These are phyloP conservation scores for Botrytis hyacinthi DNA, from an alignment of 2,329 filamentous ascomycete genomes.

Conservation along the genomic window DNA sequence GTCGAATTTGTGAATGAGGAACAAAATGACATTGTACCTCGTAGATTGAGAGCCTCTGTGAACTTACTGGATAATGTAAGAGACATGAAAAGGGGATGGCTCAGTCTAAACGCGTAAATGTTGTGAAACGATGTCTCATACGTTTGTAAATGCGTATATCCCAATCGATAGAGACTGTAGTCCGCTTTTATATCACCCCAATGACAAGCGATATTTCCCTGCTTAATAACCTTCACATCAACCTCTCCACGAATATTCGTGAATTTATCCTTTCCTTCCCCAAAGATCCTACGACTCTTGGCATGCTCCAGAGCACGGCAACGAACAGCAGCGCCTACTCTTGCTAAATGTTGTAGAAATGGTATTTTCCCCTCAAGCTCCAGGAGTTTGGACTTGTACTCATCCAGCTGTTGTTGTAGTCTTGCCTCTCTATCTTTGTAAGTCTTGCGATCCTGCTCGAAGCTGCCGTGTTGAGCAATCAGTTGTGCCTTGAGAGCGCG, in stretches of 20 bases:
- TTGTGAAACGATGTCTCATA: background rate
- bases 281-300: too few species aligned
- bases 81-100: accelerated
- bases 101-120: background rate
- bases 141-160: too few species aligned
- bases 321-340: background rate
- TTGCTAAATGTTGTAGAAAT: too few species aligned
- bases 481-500: background rate
- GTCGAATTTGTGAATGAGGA: background rate
- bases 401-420: background rate
- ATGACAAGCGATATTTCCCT: background rate
- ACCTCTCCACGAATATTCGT: background rate
- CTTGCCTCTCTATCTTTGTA: background rate
- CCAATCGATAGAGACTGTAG: background rate
- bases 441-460: background rate
- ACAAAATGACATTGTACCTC: background rate
- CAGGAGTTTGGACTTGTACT: background rate
- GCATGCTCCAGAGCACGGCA: background rate
- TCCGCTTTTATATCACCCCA: background rate
- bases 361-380: background rate
- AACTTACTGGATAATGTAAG: background rate
- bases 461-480: background rate
- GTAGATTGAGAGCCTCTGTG: background rate
- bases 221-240: background rate
- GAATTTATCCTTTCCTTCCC: too few species aligned